Percentiles rank a stretch among this genome's conserved stretches.
Evolutionary conservation across 495 filamentous ascomycete species (phyloP).

Genomic region (Daldinia concentrica): DNA sequence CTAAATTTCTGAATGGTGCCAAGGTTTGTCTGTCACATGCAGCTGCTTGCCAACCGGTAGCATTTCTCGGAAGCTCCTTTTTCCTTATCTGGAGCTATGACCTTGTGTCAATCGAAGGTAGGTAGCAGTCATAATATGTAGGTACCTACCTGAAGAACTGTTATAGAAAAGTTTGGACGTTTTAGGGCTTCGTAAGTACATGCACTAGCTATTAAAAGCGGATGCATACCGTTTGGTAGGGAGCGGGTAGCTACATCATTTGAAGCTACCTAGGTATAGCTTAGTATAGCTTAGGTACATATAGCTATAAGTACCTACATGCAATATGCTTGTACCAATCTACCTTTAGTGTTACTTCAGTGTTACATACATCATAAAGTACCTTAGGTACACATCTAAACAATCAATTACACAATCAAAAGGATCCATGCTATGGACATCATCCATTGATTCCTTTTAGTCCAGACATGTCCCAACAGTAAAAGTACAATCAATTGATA

Average conservation of each 20-base stretch:
- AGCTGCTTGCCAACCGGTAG: constrained; percentile 20
- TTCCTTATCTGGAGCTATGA: not conserved
- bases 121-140: not conserved
- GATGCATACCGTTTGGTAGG: not conserved
- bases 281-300: no score
- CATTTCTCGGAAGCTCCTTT: not conserved
- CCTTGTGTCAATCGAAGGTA: not conserved
- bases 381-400: no score
- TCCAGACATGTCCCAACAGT: not conserved
- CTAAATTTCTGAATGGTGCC: constrained; percentile 25
- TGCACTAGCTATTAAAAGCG: not conserved
- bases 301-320: no score
- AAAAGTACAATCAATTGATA: not conserved
- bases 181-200: not conserved
- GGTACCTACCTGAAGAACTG: no score
- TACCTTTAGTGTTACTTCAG: not conserved
- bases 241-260: not conserved
- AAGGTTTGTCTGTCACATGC: constrained; percentile 26
- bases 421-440: not conserved
- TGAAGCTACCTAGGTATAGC: not conserved
- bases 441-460: not conserved
- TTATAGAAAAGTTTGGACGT: no score
- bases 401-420: constrained; percentile 1
- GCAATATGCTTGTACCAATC: not conserved
- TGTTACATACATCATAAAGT: not conserved